Conservation (phyloP, 2,329 filamentous ascomycete species). For the Colletotrichum paranaense region DNA sequence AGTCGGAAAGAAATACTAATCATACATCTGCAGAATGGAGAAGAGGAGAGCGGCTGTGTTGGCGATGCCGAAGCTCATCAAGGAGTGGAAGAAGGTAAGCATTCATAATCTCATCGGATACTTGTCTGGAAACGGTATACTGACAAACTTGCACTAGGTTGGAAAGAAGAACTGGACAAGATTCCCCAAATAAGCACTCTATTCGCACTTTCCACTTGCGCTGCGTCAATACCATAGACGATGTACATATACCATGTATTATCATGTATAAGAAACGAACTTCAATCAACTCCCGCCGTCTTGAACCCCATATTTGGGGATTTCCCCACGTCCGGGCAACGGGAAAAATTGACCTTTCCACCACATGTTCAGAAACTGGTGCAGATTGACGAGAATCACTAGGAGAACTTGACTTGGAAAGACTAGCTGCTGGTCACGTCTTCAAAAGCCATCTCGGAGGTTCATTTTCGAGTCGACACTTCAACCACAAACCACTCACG, state of each 20-base stretch:
- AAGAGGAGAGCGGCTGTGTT: conserved; percentile 92
- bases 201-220: conserved; percentile 9
- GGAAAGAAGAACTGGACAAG: conserved; percentile 67
- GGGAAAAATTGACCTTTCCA: background rate
- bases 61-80: conserved; percentile 92
- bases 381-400: background rate
- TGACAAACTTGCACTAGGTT: conserved; percentile 55
- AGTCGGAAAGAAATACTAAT: conserved; percentile 43
- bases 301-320: background rate
- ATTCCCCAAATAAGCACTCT: conserved; percentile 63
- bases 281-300: conserved; percentile 8
- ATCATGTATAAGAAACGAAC: conserved; percentile 37
- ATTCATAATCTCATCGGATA: conserved; percentile 25
- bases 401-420: background rate
- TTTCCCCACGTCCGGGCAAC: background rate
- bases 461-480: too few species aligned
- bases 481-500: conserved; percentile 21
- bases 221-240: conserved; percentile 13
- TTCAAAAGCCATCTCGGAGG: too few species aligned
- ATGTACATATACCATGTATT: conserved; percentile 37
- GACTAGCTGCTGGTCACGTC: background rate
- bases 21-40: conserved; percentile 72
- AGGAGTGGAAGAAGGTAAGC: conserved; percentile 90
- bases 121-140: conserved; percentile 37
- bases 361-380: background rate